Evolutionary conservation across 495 filamentous ascomycete genomes (phyloP), one percentile per base, ranked within the genome.

Genomic region (Neurospora sp.): DNA sequence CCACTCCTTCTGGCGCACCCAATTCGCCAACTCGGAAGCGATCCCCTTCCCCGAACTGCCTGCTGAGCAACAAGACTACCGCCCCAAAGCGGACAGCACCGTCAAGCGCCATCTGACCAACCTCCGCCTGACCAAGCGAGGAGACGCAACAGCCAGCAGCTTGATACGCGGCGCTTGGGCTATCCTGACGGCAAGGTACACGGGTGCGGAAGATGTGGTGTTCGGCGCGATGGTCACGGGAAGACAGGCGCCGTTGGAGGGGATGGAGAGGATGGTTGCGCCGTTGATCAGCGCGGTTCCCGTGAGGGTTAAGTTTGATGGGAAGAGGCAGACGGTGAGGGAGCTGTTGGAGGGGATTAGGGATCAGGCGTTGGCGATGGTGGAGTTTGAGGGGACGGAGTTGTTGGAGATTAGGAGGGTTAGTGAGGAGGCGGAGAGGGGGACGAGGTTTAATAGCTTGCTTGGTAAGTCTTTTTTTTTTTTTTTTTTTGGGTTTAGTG

Each of bases 231-330:
- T 81, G 11, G 74, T 84, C 1, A 76, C 79, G 23, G 88, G 87
- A 46, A 79, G 88, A 14, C 81, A 84, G 31, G 82, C 83, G 11
- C 78, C 82, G 10, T 75, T 89, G 1, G 72, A 77, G 7, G 86
- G 84, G 23, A 78, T 90, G n/a, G 79, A 80, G n/a, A 78, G 82
- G 27, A 85, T 89, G 70, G 76, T 82, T 7, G 88, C 86, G 0
- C 84, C 89, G 0, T 81, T 89, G 1, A 85, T 91, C 48, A 84
- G 89, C 20, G 90, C 90, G 0, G 78, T 90, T 0, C 90, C 90
- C 6, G 79, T 87, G 16, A 83, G 89, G 2, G 78, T 83, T 4
- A 44, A 44, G 41, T n/a, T 44, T 9, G 18, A 44, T 44, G 41
- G 41, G 18, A 7, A 44, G 41, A 44, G 16, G 18, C 41, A 44